Percentiles rank a stretch among this genome's conserved stretches.
Evolutionary conservation across 1,284 basidiomycete genomes (phyloP).

Genomic region (Omphalotus olearius): DNA sequence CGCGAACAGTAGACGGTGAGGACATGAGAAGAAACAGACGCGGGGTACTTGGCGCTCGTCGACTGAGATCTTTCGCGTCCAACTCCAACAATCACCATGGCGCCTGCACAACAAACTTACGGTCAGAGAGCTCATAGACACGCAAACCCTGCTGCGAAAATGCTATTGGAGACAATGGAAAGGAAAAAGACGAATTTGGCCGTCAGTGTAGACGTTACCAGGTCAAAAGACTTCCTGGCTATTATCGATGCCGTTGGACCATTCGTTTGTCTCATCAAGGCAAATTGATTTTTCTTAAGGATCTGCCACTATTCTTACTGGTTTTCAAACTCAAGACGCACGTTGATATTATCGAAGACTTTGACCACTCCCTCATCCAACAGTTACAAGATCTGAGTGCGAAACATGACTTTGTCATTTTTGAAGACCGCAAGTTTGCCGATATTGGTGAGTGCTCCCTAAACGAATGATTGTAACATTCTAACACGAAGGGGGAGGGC

Average conservation of each 20-base stretch:
- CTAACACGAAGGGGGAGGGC: not conserved
- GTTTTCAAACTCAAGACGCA: conserved; percentile 71
- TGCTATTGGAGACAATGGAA: conserved; percentile 81
- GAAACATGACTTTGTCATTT: conserved; percentile 94
- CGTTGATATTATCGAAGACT: conserved; percentile 94
- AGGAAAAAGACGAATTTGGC: conserved; percentile 91
- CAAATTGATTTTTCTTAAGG: conserved; percentile 26
- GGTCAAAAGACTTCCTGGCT: conserved; percentile 73
- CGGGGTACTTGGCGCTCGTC: not conserved
- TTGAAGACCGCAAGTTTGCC: conserved; percentile 99
- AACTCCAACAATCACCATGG: conserved; percentile 29
- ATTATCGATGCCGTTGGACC: conserved; percentile 89
- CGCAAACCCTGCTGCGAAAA: conserved; percentile 70
- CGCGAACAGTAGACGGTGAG: conserved; percentile 30
- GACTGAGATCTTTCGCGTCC: not conserved
- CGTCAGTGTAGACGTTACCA: conserved; percentile 94
- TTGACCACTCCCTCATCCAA: conserved; percentile 71
- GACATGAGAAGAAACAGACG: conserved; percentile 23
- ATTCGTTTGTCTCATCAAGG: conserved; percentile 93
- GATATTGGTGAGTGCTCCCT: conserved; percentile 77
- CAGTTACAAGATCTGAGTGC: conserved; percentile 68
- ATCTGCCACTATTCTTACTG: conserved; percentile 22
- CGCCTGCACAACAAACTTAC: conserved; percentile 52
- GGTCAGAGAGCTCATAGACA: conserved; percentile 58
- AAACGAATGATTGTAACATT: conserved; percentile 1